Conservation (phyloP, 2,329 filamentous ascomycete species). For the Xylaria sp. region DNA sequence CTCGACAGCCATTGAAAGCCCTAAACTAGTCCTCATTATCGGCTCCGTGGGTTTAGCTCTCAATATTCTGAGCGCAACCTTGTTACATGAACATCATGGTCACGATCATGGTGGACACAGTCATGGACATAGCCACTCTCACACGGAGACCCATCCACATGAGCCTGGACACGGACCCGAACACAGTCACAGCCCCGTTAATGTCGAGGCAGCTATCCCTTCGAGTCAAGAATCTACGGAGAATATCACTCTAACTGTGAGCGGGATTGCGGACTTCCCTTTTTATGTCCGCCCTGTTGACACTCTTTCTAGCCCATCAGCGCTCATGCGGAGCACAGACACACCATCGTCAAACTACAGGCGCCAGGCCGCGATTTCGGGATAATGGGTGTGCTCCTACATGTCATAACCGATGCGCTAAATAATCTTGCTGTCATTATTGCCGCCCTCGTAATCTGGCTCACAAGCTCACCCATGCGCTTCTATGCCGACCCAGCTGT, state of each 20-base stretch:
- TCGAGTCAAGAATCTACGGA: slow-evolving; percentile 42
- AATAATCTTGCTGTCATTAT: slow-evolving; percentile 83
- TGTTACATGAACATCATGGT: slow-evolving; percentile 69
- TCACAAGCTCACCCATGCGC: slow-evolving; percentile 64
- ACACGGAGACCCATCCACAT: slow-evolving; percentile 38
- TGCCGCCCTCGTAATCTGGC: slow-evolving; percentile 76
- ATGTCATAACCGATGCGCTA: slow-evolving; percentile 77
- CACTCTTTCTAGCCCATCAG: slow-evolving; percentile 45
- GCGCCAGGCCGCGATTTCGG: slow-evolving; percentile 69
- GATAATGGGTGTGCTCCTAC: slow-evolving; percentile 76
- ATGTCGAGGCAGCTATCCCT: slow-evolving; percentile 44
- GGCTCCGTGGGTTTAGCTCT: slow-evolving; percentile 73
- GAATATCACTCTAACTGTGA: slow-evolving; percentile 44
- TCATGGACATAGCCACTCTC: slow-evolving; percentile 54
- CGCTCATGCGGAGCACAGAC: slow-evolving; percentile 62
- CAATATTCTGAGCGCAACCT: slow-evolving; percentile 73
- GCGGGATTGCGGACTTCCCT: slow-evolving; percentile 6
- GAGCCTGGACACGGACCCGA: slow-evolving; percentile 38
- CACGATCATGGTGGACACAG: slow-evolving; percentile 47
- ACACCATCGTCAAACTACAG: slow-evolving; percentile 51
- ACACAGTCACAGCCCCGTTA: slow-evolving; percentile 48
- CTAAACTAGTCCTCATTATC: slow-evolving; percentile 74
- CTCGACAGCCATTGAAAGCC: slow-evolving; percentile 68
- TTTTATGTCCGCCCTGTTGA: slow-evolving; percentile 15
- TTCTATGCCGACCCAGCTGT: slow-evolving; percentile 80